Evolutionary conservation across 2,329 filamentous ascomycete genomes (phyloP).

Genomic region (Penicillium fuscoglaucum): DNA sequence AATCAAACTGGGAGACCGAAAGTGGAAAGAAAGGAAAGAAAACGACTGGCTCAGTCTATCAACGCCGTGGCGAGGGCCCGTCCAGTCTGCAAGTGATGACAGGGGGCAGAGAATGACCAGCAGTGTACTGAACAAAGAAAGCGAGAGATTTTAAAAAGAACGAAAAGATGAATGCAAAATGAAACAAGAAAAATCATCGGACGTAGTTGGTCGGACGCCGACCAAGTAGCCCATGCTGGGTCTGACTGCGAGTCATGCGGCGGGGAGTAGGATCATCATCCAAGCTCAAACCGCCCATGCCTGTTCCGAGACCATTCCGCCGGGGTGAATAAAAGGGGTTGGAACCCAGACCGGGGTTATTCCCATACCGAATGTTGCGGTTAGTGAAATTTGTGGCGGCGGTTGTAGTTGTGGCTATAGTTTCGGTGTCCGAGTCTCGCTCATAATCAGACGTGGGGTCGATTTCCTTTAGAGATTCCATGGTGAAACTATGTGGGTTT

Average conservation of each 20-base stretch:
- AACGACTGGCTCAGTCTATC: background rate
- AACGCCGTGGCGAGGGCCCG: background rate
- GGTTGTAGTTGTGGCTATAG: conserved; percentile 36
- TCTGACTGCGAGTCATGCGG: conserved; percentile 40
- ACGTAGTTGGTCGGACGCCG: conserved; percentile 20
- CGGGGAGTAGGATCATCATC: conserved; percentile 34
- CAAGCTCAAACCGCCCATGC: conserved; percentile 36
- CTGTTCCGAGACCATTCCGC: conserved; percentile 35
- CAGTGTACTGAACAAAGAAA: background rate
- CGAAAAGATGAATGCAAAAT: background rate
- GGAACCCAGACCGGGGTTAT: conserved; percentile 18
- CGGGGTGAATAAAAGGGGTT: conserved; percentile 32
- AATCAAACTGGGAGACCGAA: conserved; percentile 1
- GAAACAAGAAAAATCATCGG: conserved; percentile 10
- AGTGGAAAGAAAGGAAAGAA: background rate
- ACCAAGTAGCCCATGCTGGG: conserved; percentile 26
- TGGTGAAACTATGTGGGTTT: conserved; percentile 35
- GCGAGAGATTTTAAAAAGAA: background rate
- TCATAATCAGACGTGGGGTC: conserved; percentile 37
- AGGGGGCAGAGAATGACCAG: background rate
- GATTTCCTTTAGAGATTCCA: conserved; percentile 33
- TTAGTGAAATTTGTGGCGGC: conserved; percentile 36
- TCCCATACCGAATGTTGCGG: conserved; percentile 39
- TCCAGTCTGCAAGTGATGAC: background rate
- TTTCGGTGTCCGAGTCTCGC: conserved; percentile 40